Base-by-base conservation (phyloP, 1,284 basidiomycete genomes). In the Naganishia sp. region DNA sequence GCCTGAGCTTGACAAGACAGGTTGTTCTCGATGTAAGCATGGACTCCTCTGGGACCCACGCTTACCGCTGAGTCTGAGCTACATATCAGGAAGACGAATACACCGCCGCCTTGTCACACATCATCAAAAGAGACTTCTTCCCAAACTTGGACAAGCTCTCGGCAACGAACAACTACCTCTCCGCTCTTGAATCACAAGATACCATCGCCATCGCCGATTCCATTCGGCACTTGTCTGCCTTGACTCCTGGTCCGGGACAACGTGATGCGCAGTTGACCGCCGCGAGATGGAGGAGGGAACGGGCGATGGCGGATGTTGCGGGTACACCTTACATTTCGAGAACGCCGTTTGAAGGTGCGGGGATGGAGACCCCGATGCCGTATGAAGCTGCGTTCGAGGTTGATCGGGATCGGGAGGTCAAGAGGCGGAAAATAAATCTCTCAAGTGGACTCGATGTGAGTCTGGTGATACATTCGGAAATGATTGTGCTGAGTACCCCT, bases 81-180 rank as follows among this genome's bases (percentile, higher is more conserved):
- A 35, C 4, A 32, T n/a, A 47, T 28, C 55, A 81, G 65, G 95
- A 99, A 82, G 94, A 98, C 72, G 91, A 93, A 74, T 99, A 99
- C 77, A 94, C 92, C 0, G 86, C 86, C 60, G 90, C 90, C 0
- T 84, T 99, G n/a, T 92, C 92, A 2, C 85, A 88, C 57, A 96
- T 99, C 75, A 97, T 99, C 76, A 89, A 91, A 55, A 88, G 96
- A 60, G 94, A 98, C 81, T 99, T 98, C 84, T 99, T 98, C 75
- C 95, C 95, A 0, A 90, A 89, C 15, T 85, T 96, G 13, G 86
- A 88, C 23, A 90, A 91, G 72, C 83, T 94, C 39, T 90, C 94
- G 72, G 90, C 90, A 23, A 91, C 90, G 18, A 91, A 93, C 76
- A 85, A 84, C 65, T 92, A 92, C 76, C 85, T 94, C 18, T 87